A percentile compares a stretch with the other conserved stretches of the same genome.
Evolutionary conservation across 257 asterid species (phyloP).

Genomic region (Nicotiana attenuata): DNA sequence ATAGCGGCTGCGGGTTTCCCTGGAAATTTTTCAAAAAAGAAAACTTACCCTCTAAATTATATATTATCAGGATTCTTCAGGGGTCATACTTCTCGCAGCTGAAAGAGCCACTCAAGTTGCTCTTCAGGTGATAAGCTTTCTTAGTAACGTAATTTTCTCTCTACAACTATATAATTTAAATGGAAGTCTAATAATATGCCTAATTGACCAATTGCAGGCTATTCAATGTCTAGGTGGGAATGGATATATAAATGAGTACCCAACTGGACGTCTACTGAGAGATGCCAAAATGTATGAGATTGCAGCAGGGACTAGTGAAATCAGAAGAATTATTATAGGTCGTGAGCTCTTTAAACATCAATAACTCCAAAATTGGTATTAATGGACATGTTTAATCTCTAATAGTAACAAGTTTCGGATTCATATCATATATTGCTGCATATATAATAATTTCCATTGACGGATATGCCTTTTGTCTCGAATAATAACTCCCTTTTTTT

Average conservation of each 20-base stretch:
- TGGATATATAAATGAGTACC: constrained; percentile 89
- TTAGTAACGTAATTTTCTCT: too few species aligned
- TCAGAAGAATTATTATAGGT: constrained; percentile 79
- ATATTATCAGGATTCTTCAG: constrained; percentile 80
- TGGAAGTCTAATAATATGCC: neutral
- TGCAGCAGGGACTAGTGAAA: constrained; percentile 97
- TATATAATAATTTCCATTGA: too few species aligned
- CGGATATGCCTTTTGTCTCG: too few species aligned
- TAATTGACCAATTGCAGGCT: constrained; percentile 48
- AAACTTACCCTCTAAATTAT: neutral
- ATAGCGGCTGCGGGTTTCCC: too few species aligned
- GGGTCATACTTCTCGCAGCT: constrained; percentile 79
- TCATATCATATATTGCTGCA: neutral
- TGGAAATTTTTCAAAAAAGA: too few species aligned
- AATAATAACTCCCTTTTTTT: too few species aligned
- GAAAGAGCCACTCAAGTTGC: constrained; percentile 99
- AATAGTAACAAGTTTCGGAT: too few species aligned
- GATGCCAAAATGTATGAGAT: constrained; percentile 93
- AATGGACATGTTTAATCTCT: neutral
- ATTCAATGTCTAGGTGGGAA: constrained; percentile 95
- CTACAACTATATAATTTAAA: neutral
- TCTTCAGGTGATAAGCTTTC: constrained; percentile 57
- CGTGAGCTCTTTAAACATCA: constrained; percentile 73
- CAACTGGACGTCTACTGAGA: constrained; percentile 86
- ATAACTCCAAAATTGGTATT: constrained; percentile 11